These are phyloP conservation scores for Cladophialophora exuberans DNA, from an alignment of 2,329 filamentous ascomycete genomes.

Conservation along the genomic window DNA sequence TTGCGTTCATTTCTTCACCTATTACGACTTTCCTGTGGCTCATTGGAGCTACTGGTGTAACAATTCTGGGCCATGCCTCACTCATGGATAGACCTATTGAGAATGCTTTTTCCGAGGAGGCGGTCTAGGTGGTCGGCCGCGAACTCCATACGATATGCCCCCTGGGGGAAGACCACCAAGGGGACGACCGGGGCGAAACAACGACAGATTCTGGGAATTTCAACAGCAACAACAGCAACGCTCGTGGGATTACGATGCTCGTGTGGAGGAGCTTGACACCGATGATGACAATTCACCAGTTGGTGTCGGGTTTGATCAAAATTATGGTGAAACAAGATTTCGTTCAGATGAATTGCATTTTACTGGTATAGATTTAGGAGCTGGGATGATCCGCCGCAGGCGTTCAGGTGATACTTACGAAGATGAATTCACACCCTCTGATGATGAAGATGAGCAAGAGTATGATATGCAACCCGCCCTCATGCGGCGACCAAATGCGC, in stretches of 20 bases:
- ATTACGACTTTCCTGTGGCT: conserved; percentile 89
- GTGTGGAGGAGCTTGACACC: conserved; percentile 46
- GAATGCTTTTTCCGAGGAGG: conserved; percentile 99
- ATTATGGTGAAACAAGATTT: conserved; percentile 52
- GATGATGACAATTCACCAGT: conserved; percentile 58
- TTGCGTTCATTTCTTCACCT: conserved; percentile 83
- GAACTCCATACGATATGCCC: conserved; percentile 90
- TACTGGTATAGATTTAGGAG: conserved; percentile 62
- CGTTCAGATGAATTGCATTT: conserved; percentile 64
- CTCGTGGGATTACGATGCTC: conserved; percentile 53
- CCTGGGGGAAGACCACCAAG: conserved; percentile 97
- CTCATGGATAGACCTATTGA: conserved; percentile 99
- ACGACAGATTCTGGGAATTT: conserved; percentile 56
- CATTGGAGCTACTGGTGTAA: conserved; percentile 91
- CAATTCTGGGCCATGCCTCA: conserved; percentile 90
- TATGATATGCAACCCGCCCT: conserved; percentile 57
- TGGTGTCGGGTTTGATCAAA: conserved; percentile 56
- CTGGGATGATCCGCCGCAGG: conserved; percentile 44
- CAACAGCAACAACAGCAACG: conserved; percentile 41
- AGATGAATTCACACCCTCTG: conserved; percentile 46
- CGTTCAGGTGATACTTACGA: conserved; percentile 55
- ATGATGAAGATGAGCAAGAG: conserved; percentile 56
- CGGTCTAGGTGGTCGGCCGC: conserved; percentile 99
- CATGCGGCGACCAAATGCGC: conserved; percentile 48
- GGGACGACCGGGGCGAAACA: conserved; percentile 70